These are phyloP conservation scores for Globisporangium paroecandrum DNA, from an alignment of 352 stramenopile species.

Conservation along the genomic window DNA sequence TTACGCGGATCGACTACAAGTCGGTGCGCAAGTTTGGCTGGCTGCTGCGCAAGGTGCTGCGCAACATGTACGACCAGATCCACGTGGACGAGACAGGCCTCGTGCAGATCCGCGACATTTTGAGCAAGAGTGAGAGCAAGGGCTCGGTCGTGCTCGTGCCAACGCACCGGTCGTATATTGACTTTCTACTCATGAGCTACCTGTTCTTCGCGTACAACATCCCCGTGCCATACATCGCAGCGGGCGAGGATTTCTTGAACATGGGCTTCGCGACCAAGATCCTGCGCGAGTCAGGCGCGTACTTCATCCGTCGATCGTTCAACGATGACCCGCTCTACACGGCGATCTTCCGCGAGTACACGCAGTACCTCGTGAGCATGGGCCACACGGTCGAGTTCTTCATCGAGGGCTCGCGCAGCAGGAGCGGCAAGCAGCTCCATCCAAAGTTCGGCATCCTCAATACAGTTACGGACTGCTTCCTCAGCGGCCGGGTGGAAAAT, in stretches of 20 bases:
- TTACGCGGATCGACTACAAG: slow-evolving; percentile 70
- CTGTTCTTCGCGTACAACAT: slow-evolving; percentile 89
- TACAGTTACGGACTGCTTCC: slow-evolving; percentile 67
- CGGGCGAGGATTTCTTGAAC: slow-evolving; percentile 75
- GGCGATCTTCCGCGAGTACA: slow-evolving; percentile 79
- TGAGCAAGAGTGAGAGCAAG: slow-evolving; percentile 30
- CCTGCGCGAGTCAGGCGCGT: slow-evolving; percentile 67
- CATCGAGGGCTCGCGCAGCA: slow-evolving; percentile 79
- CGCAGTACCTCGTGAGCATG: slow-evolving; percentile 69
- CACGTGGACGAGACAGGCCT: slow-evolving; percentile 81
- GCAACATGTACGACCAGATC: slow-evolving; percentile 86
- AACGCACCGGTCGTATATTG: slow-evolving; percentile 81
- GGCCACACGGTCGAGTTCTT: slow-evolving; percentile 87
- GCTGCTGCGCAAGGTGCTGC: slow-evolving; percentile 78
- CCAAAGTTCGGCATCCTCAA: slow-evolving; percentile 80
- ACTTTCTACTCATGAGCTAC: slow-evolving; percentile 86
- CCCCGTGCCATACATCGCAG: slow-evolving; percentile 76
- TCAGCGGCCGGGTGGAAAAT: slow-evolving; percentile 69
- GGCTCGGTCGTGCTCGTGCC: slow-evolving; percentile 80
- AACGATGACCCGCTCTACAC: slow-evolving; percentile 68
- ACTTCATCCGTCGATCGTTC: slow-evolving; percentile 81
- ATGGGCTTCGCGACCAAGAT: slow-evolving; percentile 67
- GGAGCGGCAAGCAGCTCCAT: slow-evolving; percentile 78
- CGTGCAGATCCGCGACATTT: slow-evolving; percentile 58
- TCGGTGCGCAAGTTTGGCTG: slow-evolving; percentile 75